Evolutionary conservation across 2,329 filamentous ascomycete genomes (phyloP).

Genomic region (Alternaria solani): DNA sequence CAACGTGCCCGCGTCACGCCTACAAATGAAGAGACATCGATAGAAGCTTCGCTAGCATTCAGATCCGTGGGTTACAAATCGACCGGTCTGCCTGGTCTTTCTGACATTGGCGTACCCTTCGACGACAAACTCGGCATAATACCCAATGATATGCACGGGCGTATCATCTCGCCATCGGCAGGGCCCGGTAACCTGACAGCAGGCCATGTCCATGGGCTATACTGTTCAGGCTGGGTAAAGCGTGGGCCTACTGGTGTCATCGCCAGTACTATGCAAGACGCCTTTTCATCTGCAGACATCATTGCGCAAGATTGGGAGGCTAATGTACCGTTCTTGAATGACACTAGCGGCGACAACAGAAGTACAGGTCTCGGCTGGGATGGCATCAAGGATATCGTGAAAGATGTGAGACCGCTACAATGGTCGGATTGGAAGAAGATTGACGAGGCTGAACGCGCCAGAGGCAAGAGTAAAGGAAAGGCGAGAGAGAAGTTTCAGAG

Average conservation of each 20-base stretch:
- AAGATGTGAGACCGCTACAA: constrained; percentile 68
- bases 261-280: constrained; percentile 93
- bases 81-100: constrained; percentile 76
- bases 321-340: constrained; percentile 58
- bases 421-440: constrained; percentile 92
- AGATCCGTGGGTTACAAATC: constrained; percentile 96
- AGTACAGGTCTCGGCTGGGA: constrained; percentile 74
- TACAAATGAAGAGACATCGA: constrained; percentile 55
- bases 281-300: constrained; percentile 86
- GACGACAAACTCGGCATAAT: constrained; percentile 77
- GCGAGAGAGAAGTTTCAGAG: constrained; percentile 73
- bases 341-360: constrained; percentile 39
- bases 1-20: constrained; percentile 61
- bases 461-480: constrained; percentile 74
- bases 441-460: constrained; percentile 76
- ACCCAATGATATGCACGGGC: constrained; percentile 80
- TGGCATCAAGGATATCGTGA: constrained; percentile 69
- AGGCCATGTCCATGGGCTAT: constrained; percentile 73
- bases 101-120: constrained; percentile 78
- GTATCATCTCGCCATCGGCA: constrained; percentile 63
- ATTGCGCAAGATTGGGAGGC: constrained; percentile 79
- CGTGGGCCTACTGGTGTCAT: constrained; percentile 94
- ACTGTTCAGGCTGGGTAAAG: constrained; percentile 97
- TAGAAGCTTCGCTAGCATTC: constrained; percentile 79
- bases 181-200: constrained; percentile 54